Conservation (phyloP, 345 rosid species). For the Syzygium grande region DNA sequence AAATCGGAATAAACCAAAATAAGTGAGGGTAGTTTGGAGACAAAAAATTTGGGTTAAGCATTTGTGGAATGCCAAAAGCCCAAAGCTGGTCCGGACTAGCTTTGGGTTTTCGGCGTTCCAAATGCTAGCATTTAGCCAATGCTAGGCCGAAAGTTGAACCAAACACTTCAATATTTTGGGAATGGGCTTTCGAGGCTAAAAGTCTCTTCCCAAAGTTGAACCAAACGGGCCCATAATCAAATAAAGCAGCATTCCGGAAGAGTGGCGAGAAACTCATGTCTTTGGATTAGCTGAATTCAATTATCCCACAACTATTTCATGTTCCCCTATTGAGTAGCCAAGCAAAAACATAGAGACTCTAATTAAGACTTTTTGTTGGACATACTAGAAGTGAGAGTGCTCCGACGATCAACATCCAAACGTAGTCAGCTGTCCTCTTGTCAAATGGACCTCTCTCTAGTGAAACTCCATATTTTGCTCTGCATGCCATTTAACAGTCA, state of each 20-base stretch:
- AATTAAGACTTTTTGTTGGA: background rate
- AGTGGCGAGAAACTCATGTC: background rate
- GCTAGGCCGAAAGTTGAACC: too few relatives aligned
- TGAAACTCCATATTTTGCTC: constrained; percentile 56
- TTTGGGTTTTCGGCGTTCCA: too few relatives aligned
- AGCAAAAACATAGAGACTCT: background rate
- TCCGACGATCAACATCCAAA: constrained; percentile 67
- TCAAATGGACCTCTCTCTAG: constrained; percentile 58
- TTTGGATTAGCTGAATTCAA: background rate
- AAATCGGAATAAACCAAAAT: too few relatives aligned
- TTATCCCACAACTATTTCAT: background rate
- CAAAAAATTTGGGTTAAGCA: too few relatives aligned
- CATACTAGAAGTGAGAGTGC: constrained; percentile 56
- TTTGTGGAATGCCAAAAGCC: too few relatives aligned
- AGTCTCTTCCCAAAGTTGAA: too few relatives aligned
- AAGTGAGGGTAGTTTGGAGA: too few relatives aligned
- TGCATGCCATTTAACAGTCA: background rate
- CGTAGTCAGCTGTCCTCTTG: constrained; percentile 59
- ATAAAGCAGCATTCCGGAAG: background rate
- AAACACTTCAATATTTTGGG: too few relatives aligned
- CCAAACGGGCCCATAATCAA: background rate
- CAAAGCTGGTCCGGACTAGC: too few relatives aligned
- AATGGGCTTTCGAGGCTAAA: too few relatives aligned
- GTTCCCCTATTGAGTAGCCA: background rate
- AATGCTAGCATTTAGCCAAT: too few relatives aligned